Conservation (phyloP, 352 stramenopile species). For the Globisporangium paddicum region DNA sequence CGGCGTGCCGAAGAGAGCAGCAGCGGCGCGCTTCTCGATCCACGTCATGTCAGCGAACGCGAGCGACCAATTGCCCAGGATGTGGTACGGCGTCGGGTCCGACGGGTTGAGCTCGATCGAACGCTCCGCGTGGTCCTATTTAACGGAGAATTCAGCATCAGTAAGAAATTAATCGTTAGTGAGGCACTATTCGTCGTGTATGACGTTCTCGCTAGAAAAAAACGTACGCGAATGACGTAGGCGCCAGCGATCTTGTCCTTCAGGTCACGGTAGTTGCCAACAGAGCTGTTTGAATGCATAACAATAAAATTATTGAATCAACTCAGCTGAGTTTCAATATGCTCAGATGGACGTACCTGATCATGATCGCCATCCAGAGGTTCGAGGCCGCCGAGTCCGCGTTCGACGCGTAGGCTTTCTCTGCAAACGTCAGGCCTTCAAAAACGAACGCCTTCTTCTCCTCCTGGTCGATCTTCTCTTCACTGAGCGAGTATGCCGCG, state of each 20-base stretch:
- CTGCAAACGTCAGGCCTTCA: slow-evolving; percentile 44
- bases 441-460: slow-evolving; percentile 54
- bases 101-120: slow-evolving; percentile 67
- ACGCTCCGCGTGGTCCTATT: slow-evolving; percentile 53
- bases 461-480: slow-evolving; percentile 30
- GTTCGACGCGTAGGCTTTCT: slow-evolving; percentile 47
- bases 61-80: slow-evolving; percentile 72
- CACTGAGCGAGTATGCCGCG: slow-evolving; percentile 53
- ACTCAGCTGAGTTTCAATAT: neutral
- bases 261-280: slow-evolving; percentile 56
- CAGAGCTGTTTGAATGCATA: slow-evolving; percentile 18
- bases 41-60: slow-evolving; percentile 77
- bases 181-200: neutral
- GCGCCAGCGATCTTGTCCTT: slow-evolving; percentile 70
- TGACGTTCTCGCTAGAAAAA: neutral
- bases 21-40: slow-evolving; percentile 64
- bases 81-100: slow-evolving; percentile 60
- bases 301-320: neutral
- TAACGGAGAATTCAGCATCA: neutral
- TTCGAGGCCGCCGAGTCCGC: slow-evolving; percentile 47
- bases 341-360: slow-evolving; percentile 19
- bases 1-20: slow-evolving; percentile 61
- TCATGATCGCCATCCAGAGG: slow-evolving; percentile 80
- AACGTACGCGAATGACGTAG: slow-evolving; percentile 53
- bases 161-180: neutral